Evolutionary conservation across 1,139 yeast species (phyloP), one percentile per base, ranked within the genome.

Genomic region (Yamadazyma songkhlaensis): DNA sequence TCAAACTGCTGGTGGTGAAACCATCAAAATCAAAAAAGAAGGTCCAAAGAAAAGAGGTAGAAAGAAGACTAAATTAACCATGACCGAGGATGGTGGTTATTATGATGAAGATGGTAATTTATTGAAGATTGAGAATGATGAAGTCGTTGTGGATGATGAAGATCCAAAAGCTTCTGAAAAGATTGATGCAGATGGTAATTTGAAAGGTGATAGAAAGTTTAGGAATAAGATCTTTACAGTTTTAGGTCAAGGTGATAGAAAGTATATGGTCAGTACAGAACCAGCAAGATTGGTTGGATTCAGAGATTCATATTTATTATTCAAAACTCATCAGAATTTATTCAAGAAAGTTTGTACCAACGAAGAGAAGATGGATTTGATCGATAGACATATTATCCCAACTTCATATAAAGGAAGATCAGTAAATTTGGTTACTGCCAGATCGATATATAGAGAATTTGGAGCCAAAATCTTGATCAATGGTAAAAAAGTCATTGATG

Each of bases 261-360:
- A 82, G 41, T 92, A 79, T 59, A 89, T 92, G 95, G 76, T 92
- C 33, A 85, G 96, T 2, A 90, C 97, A 0, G 97, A 90, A 55
- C 96, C 97, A 1, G 97, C 98, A 0, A 74, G 97, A 48, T 79
- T 90, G 51, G 89, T 90, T 49, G 97, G 97, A 3, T 89, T 89
- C 62, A 74, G 97, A 51, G 98, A 92, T 57, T 88, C 97, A 1
- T 90, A 92, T 53, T 71, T 89, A 40, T 71, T 92, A 44, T 92
- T 92, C 66, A 95, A 89, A 55, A 86, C 90, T 36, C 97, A 92
- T 61, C 67, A 74, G 39, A 64, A 73, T 34, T 68, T 92, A 38
- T 84, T 76, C 67, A 88, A 90, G 56, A 78, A 85, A 44, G 80
- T 85, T 12, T 72, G 92, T 33, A 74, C 79, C 20, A 86, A 86